Conservation (phyloP, 306 rosid species). For the Lathyrus aphaca region DNA sequence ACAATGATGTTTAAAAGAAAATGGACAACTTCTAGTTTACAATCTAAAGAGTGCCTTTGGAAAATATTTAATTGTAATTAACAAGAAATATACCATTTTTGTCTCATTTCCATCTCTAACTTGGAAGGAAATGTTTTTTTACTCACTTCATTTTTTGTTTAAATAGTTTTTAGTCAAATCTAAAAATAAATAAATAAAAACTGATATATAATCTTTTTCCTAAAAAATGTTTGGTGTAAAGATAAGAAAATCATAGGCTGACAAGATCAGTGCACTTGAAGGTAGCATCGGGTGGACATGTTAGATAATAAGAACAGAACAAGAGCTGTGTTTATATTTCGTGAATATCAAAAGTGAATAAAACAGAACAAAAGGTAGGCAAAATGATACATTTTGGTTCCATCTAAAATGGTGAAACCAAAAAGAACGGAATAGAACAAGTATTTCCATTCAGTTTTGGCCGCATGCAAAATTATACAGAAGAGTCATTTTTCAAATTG, state of each 20-base stretch:
- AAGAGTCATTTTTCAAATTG: not conserved
- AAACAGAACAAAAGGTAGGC: not conserved
- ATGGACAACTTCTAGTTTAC: slow-evolving; percentile 17
- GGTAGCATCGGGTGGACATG: not conserved
- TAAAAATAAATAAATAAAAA: not conserved
- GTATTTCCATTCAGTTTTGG: not conserved
- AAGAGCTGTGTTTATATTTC: not conserved
- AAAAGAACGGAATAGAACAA: not conserved
- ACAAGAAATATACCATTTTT: not conserved
- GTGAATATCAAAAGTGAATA: not conserved
- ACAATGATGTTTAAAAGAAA: slow-evolving; percentile 19
- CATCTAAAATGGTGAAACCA: slow-evolving; percentile 15
- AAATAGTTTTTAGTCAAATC: slow-evolving; percentile 4
- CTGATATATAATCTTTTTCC: not conserved
- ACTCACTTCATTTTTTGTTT: not conserved
- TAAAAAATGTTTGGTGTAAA: not conserved
- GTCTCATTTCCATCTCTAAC: slow-evolving; percentile 8
- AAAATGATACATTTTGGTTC: slow-evolving; percentile 3
- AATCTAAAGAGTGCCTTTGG: slow-evolving; percentile 1
- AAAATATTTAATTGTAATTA: not conserved
- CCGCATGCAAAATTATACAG: not conserved
- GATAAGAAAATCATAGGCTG: not conserved
- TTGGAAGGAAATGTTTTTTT: not conserved
- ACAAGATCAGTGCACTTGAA: not conserved
- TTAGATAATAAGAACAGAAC: slow-evolving; percentile 2